A percentile compares a stretch with the other conserved stretches of the same genome.
Evolutionary conservation across 1,139 yeast genomes (phyloP).

Genomic region (Pichia sp.): DNA sequence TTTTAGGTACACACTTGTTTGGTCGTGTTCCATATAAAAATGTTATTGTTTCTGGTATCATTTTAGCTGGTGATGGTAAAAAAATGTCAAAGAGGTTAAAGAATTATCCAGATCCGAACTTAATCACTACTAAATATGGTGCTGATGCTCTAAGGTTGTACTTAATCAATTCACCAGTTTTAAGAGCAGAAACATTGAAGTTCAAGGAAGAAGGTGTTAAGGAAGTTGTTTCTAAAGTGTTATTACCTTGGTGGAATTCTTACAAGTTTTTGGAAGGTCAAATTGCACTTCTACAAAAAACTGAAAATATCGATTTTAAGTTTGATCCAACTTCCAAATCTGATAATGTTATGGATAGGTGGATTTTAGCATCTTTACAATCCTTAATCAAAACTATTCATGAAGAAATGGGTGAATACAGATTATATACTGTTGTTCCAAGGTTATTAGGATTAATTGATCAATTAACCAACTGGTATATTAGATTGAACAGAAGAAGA

Average conservation of each 20-base stretch:
- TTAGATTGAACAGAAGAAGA: slow-evolving; percentile 96
- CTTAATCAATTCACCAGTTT: slow-evolving; percentile 93
- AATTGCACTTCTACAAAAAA: slow-evolving; percentile 75
- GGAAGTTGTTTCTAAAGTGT: slow-evolving; percentile 91
- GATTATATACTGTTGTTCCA: slow-evolving; percentile 94
- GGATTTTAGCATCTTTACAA: slow-evolving; percentile 94
- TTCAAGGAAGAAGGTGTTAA: slow-evolving; percentile 98
- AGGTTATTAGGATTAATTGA: slow-evolving; percentile 82
- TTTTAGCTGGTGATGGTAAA: slow-evolving; percentile 95
- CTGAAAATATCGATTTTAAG: slow-evolving; percentile 60
- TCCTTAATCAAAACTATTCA: slow-evolving; percentile 81
- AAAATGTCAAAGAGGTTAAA: slow-evolving; percentile 98
- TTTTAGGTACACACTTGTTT: slow-evolving; percentile 91
- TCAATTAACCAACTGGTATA: slow-evolving; percentile 97
- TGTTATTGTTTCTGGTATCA: slow-evolving; percentile 94
- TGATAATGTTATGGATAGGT: slow-evolving; percentile 90
- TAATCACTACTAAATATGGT: slow-evolving; percentile 81
- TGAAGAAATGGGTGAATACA: slow-evolving; percentile 80
- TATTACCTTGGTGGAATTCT: slow-evolving; percentile 98
- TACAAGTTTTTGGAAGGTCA: slow-evolving; percentile 95
- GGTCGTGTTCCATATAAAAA: slow-evolving; percentile 90
- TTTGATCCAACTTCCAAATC: slow-evolving; percentile 61
- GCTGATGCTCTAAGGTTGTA: slow-evolving; percentile 96
- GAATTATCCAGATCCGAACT: slow-evolving; percentile 92
- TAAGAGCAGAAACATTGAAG: slow-evolving; percentile 92